phyloP scores from a whole-genome alignment of 345 rosid genomes.

The Dipteronia sinensis region DNA sequence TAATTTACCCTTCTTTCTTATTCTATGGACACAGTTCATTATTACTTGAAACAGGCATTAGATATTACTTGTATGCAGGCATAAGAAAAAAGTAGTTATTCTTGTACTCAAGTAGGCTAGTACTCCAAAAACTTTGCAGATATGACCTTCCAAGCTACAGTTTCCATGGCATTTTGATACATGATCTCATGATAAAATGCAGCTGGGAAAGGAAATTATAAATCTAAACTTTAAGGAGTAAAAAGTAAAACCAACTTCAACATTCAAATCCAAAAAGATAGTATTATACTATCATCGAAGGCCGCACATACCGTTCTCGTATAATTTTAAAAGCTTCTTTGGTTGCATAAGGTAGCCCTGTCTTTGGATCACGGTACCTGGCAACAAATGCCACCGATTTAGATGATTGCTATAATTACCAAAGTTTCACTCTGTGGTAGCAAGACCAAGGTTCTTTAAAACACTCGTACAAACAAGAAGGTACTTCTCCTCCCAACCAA shows the following conservation, averaged over 20 bases:
- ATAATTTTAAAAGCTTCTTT: slow-evolving; percentile 84
- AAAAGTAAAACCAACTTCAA: not conserved
- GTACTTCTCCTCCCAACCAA: not conserved
- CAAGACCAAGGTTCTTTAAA: not conserved
- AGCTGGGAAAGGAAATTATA: not conserved
- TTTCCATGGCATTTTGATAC: not conserved
- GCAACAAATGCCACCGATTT: slow-evolving; percentile 25
- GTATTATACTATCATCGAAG: not conserved
- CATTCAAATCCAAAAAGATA: not conserved
- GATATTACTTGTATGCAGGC: not conserved
- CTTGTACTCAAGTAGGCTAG: not conserved
- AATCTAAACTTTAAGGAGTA: not conserved
- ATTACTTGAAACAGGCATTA: not conserved
- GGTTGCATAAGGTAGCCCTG: slow-evolving; percentile 86
- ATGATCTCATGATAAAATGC: not conserved
- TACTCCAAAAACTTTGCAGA: not conserved
- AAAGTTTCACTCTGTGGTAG: not conserved
- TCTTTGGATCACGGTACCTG: slow-evolving; percentile 93
- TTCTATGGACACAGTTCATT: not conserved
- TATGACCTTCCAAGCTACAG: slow-evolving; percentile 1
- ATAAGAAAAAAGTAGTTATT: not conserved
- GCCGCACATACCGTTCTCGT: slow-evolving; percentile 61
- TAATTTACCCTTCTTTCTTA: not conserved
- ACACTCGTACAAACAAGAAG: not conserved
- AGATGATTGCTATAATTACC: not conserved